phyloP scores from a whole-genome alignment of 139 green algal genomes.

The Tetraselmis chui region DNA sequence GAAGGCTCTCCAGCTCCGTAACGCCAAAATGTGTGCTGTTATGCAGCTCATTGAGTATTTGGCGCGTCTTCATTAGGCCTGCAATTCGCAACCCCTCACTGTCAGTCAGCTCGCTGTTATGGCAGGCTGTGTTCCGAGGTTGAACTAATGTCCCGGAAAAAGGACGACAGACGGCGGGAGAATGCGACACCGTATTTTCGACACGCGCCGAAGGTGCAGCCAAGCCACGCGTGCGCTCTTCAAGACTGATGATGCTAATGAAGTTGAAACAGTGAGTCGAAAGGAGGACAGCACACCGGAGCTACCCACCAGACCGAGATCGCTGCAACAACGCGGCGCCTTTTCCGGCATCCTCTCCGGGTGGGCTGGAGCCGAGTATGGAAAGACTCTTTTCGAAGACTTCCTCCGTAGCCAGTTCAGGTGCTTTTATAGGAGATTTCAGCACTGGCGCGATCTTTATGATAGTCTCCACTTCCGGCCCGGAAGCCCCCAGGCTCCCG shows the following conservation, averaged over 20 bases:
- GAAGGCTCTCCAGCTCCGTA: slow-evolving; percentile 8
- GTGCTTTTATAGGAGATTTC: not conserved
- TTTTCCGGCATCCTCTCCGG: not conserved
- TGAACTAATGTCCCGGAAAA: no score
- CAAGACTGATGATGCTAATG: not conserved
- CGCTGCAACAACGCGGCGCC: not conserved
- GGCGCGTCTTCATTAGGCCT: slow-evolving; percentile 9
- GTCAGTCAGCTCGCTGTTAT: no score
- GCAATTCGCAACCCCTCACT: not conserved
- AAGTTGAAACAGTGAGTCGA: not conserved
- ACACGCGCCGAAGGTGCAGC: not conserved
- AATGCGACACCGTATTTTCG: not conserved
- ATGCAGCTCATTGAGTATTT: slow-evolving; percentile 28
- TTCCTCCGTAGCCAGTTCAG: not conserved
- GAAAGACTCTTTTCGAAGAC: not conserved
- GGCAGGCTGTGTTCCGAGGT: no score
- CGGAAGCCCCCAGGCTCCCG: no score
- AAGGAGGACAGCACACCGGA: not conserved
- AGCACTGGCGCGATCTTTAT: not conserved
- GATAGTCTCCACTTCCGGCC: not conserved
- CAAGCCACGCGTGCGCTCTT: not conserved
- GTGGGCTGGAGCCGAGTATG: not conserved
- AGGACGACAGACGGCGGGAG: no score
- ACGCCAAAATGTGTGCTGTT: slow-evolving; percentile 12
- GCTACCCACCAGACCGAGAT: not conserved